phyloP scores from a whole-genome alignment of 768 basidiomycete genomes.

The Russula virescens region DNA sequence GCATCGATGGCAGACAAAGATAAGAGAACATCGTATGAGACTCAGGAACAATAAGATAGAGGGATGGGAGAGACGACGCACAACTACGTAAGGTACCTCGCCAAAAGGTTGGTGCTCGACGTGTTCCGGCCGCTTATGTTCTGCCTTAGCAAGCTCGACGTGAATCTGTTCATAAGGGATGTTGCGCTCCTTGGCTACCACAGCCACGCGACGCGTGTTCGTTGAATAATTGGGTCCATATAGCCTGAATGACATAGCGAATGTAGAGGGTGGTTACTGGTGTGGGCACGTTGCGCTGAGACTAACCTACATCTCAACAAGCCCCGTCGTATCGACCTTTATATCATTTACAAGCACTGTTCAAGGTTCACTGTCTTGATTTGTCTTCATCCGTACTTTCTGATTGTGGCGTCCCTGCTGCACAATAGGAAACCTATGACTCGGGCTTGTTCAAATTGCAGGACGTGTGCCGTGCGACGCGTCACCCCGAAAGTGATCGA shows the following conservation, averaged over 20 bases:
- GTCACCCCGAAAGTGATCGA: no score
- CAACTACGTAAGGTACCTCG: slow-evolving; percentile 11
- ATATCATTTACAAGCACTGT: no score
- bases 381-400: no score
- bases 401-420: no score
- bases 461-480: no score
- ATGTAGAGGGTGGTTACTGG: not conserved
- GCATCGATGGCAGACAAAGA: not conserved
- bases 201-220: slow-evolving; percentile 14
- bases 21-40: not conserved
- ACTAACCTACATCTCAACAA: no score
- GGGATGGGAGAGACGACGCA: not conserved
- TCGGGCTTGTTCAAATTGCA: no score
- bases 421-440: no score
- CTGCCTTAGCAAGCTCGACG: not conserved
- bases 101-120: slow-evolving; percentile 17
- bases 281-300: no score
- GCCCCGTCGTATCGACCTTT: no score
- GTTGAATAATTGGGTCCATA: not conserved
- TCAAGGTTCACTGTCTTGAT: no score
- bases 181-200: slow-evolving; percentile 8
- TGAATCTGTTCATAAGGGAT: not conserved
- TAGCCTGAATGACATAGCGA: slow-evolving; percentile 7
- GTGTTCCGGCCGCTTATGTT: slow-evolving; percentile 2
- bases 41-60: no score